Evolutionary conservation across 2,329 filamentous ascomycete genomes (phyloP).

Genomic region (Domatiomyces catenatus): DNA sequence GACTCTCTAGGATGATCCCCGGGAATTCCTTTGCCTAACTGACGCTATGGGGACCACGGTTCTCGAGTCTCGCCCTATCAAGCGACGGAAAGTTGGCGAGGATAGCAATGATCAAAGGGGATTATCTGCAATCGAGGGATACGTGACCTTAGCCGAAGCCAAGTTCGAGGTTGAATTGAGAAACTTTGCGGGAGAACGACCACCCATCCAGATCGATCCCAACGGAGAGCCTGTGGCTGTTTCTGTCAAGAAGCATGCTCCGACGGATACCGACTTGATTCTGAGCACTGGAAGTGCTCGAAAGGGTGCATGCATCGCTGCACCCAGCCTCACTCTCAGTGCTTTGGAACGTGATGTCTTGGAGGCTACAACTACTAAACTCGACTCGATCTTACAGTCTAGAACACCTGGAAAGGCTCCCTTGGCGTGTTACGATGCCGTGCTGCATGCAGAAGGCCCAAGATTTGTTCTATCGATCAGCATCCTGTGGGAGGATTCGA

Average conservation of each 20-base stretch:
- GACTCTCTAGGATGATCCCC: neutral
- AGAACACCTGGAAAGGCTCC: neutral
- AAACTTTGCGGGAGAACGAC: neutral
- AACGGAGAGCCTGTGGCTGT: neutral
- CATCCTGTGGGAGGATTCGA: slow-evolving; percentile 4
- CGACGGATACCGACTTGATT: neutral
- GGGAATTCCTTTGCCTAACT: neutral
- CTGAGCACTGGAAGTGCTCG: neutral
- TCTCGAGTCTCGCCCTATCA: neutral
- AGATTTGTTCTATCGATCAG: slow-evolving; percentile 1
- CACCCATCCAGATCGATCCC: neutral
- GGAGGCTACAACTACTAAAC: neutral
- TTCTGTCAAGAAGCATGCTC: neutral
- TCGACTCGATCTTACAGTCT: neutral
- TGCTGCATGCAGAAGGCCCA: neutral
- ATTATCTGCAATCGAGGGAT: neutral
- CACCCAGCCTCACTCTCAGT: neutral
- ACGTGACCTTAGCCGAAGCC: neutral
- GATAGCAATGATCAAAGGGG: neutral
- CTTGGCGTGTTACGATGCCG: neutral
- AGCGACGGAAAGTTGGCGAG: neutral
- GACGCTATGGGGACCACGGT: neutral
- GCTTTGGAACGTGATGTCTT: neutral
- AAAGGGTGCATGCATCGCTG: neutral
- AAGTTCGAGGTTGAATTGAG: neutral